Percentiles rank a stretch among this genome's conserved stretches.
Conservation (phyloP, 331 rosid genomes). For the Acacia pycnantha region DNA sequence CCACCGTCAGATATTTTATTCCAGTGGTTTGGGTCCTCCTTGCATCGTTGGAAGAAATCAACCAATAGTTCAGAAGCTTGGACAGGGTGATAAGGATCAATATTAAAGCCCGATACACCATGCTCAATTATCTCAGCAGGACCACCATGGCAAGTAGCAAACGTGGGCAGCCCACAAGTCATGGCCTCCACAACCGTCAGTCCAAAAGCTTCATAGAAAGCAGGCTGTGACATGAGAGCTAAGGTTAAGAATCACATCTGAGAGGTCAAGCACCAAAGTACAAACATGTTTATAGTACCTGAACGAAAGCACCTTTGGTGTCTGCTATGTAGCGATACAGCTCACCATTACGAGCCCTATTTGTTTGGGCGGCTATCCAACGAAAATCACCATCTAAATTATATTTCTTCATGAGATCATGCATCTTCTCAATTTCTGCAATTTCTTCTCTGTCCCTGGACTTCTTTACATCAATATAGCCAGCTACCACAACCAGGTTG, state of each 20-base stretch:
- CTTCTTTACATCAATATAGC: constrained; percentile 64
- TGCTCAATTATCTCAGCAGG: constrained; percentile 91
- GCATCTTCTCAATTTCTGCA: constrained; percentile 85
- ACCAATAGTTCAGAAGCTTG: constrained; percentile 51
- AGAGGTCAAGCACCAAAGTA: background rate
- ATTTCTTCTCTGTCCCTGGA: constrained; percentile 87
- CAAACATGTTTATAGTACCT: constrained; percentile 44
- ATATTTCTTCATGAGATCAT: constrained; percentile 54
- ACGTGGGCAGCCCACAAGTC: constrained; percentile 84
- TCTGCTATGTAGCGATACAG: constrained; percentile 83
- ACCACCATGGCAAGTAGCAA: constrained; percentile 86
- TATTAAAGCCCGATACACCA: constrained; percentile 76
- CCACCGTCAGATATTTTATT: constrained; percentile 65
- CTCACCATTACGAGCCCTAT: constrained; percentile 85
- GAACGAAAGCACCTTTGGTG: constrained; percentile 78
- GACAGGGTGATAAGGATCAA: constrained; percentile 88
- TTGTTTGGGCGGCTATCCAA: constrained; percentile 77
- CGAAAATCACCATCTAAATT: constrained; percentile 63
- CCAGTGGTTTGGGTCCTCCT: constrained; percentile 73
- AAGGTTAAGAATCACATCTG: constrained; percentile 8
- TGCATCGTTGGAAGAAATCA: constrained; percentile 58
- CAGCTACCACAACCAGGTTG: constrained; percentile 79
- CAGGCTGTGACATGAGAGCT: constrained; percentile 58
- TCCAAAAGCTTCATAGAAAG: constrained; percentile 89
- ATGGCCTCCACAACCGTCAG: constrained; percentile 91